Evolutionary conservation across 805 yeast species (phyloP).

Genomic region (Yarrowia sp.): DNA sequence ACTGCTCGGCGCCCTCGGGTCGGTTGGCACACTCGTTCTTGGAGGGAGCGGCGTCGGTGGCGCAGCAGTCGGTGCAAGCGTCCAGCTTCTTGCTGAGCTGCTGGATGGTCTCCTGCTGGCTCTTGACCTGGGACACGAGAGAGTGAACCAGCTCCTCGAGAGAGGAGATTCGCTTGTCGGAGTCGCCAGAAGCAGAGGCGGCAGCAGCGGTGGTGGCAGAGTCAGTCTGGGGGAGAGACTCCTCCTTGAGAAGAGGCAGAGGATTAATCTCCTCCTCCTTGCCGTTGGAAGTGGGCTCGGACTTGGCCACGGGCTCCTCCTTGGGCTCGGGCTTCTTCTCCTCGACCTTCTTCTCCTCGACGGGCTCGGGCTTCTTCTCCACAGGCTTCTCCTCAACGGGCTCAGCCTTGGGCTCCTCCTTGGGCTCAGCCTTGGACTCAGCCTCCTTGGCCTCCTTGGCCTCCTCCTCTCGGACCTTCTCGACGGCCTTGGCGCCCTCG

Average conservation of each 20-base stretch:
- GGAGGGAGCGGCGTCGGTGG: slow-evolving; percentile 9
- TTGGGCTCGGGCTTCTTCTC: slow-evolving; percentile 17
- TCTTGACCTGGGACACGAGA: slow-evolving; percentile 32
- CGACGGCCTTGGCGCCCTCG: slow-evolving; percentile 39
- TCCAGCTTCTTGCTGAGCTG: slow-evolving; percentile 38
- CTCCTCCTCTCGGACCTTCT: slow-evolving; percentile 39
- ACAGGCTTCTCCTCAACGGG: slow-evolving; percentile 10
- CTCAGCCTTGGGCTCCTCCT: not conserved
- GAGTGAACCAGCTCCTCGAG: slow-evolving; percentile 31
- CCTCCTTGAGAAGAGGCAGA: slow-evolving; percentile 34
- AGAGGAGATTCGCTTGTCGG: slow-evolving; percentile 30
- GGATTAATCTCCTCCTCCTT: slow-evolving; percentile 24
- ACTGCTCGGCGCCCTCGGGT: slow-evolving; percentile 38
- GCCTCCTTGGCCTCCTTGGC: slow-evolving; percentile 39
- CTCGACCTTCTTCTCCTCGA: slow-evolving; percentile 11
- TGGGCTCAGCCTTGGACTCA: not conserved
- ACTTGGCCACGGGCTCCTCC: slow-evolving; percentile 16
- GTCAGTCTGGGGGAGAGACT: slow-evolving; percentile 27
- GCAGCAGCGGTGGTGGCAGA: slow-evolving; percentile 7
- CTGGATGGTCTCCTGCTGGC: slow-evolving; percentile 37
- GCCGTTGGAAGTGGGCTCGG: slow-evolving; percentile 15
- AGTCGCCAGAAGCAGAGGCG: not conserved
- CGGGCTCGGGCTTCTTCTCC: slow-evolving; percentile 19
- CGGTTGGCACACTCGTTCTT: slow-evolving; percentile 38
- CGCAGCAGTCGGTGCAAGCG: slow-evolving; percentile 29